Conservation (phyloP, 169 alveolate genomes). For the Eimeria falciformis region DNA sequence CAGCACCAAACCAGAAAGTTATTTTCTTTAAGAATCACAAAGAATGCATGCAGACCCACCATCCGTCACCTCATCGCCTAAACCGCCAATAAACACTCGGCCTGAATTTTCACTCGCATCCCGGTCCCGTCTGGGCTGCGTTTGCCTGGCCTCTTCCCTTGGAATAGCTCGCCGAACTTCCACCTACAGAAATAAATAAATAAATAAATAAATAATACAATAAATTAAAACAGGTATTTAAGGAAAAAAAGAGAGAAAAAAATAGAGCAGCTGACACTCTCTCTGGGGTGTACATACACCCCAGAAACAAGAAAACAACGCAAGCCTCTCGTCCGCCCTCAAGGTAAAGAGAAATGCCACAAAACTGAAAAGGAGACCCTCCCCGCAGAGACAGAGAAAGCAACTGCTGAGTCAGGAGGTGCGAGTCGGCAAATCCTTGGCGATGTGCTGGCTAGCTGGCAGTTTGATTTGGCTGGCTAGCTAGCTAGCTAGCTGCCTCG, state of each 20-base stretch:
- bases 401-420: no score
- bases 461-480: not conserved
- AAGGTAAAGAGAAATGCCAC: no score
- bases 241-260: not conserved
- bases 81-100: conserved; percentile 92
- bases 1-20: no score
- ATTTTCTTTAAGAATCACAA: no score
- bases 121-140: conserved; percentile 22
- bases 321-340: no score
- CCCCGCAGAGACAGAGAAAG: no score
- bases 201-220: not conserved
- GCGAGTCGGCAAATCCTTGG: no score
- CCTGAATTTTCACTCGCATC: conserved; percentile 56
- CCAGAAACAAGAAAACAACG: not conserved
- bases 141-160: conserved; percentile 68
- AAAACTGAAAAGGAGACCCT: no score
- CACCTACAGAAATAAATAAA: conserved; percentile 19
- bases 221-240: no score
- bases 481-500: conserved; percentile 1
- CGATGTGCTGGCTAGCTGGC: no score
- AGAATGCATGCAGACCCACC: conserved; percentile 46
- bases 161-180: conserved; percentile 75
- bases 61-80: conserved; percentile 78
- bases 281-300: no score
- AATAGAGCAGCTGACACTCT: not conserved